Conservation (phyloP, 2,329 filamentous ascomycete genomes). For the Hyphodiscus sp. region DNA sequence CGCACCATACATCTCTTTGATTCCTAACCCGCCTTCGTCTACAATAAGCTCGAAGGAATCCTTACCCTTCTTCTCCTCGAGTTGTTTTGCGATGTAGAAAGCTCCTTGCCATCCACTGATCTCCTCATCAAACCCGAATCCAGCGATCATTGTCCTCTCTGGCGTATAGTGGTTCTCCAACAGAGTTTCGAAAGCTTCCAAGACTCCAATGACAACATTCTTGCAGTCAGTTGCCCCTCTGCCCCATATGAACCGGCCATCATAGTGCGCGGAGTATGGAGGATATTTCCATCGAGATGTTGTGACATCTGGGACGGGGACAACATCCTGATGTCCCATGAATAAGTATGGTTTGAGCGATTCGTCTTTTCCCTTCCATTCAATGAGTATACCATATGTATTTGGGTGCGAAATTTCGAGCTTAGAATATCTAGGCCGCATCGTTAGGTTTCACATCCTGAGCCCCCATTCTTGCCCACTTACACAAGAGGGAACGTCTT, state of each 20-base stretch:
- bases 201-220: constrained; percentile 45
- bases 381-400: constrained; percentile 55
- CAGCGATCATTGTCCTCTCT: constrained; percentile 49
- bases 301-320: constrained; percentile 38
- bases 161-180: constrained; percentile 46
- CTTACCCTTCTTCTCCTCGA: constrained; percentile 50
- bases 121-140: constrained; percentile 62
- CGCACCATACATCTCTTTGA: constrained; percentile 33
- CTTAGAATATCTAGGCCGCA: constrained; percentile 8
- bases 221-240: constrained; percentile 49
- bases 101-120: constrained; percentile 52
- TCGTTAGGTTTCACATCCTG: neutral
- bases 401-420: constrained; percentile 42
- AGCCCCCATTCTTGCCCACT: constrained; percentile 17
- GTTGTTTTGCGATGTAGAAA: constrained; percentile 40
- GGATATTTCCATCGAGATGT: constrained; percentile 47
- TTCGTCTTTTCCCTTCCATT: constrained; percentile 45
- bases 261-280: constrained; percentile 46
- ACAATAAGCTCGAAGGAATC: constrained; percentile 54
- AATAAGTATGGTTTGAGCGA: constrained; percentile 47
- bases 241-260: constrained; percentile 49
- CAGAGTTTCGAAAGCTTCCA: constrained; percentile 48
- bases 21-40: constrained; percentile 53
- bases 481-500: constrained; percentile 44
- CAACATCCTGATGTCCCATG: constrained; percentile 51